Percentiles rank a stretch among this genome's conserved stretches.
phyloP scores from a whole-genome alignment of 1,139 yeast species.

The Saccharomyces hybrid region DNA sequence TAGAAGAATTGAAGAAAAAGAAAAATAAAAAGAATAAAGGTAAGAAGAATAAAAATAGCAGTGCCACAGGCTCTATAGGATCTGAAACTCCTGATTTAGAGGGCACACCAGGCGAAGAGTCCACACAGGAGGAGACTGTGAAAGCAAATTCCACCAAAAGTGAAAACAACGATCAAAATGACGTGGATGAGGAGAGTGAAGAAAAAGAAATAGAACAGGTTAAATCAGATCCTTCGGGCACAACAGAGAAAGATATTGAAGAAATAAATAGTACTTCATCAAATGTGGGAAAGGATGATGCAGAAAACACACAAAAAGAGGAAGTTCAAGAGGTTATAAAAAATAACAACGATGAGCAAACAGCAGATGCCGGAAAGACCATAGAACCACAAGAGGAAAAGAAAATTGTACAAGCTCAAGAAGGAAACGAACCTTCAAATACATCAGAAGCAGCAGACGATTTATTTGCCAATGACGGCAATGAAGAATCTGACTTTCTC shows the following conservation, averaged over 20 bases:
- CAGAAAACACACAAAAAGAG: not conserved
- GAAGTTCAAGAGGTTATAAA: not conserved
- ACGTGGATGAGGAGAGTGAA: not conserved
- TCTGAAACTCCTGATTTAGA: not conserved
- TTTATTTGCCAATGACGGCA: slow-evolving; percentile 8
- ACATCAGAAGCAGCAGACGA: slow-evolving; percentile 1
- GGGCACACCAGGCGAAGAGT: not conserved
- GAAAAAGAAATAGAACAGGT: not conserved
- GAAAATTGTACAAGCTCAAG: not conserved
- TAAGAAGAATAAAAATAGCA: slow-evolving; percentile 18
- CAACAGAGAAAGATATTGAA: slow-evolving; percentile 1
- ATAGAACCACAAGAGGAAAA: slow-evolving; percentile 1
- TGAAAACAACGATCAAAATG: not conserved
- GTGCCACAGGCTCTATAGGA: slow-evolving; percentile 1
- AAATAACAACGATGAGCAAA: not conserved
- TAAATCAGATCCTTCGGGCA: not conserved
- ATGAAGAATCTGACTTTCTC: slow-evolving; percentile 24
- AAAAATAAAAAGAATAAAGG: slow-evolving; percentile 28
- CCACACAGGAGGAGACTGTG: slow-evolving; percentile 5
- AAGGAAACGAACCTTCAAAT: not conserved
- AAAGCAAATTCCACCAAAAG: slow-evolving; percentile 4
- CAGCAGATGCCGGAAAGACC: not conserved
- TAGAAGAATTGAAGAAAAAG: slow-evolving; percentile 32
- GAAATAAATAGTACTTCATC: slow-evolving; percentile 1
- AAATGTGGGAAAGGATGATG: not conserved